These are phyloP conservation scores for Fusarium sp. DNA, from an alignment of 2,329 filamentous ascomycete species.

Conservation along the genomic window DNA sequence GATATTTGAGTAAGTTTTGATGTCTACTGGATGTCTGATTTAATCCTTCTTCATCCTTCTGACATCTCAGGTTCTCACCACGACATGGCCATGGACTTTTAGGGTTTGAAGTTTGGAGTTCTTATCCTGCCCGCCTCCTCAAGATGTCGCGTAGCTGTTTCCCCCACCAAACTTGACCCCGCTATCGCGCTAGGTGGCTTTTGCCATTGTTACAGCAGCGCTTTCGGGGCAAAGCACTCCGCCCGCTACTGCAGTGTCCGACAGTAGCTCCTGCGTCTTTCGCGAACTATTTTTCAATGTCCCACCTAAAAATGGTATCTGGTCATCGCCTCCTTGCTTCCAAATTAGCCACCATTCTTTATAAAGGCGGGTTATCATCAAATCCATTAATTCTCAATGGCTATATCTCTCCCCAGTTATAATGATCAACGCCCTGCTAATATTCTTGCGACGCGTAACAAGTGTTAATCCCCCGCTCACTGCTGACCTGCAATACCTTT, in stretches of 20 bases:
- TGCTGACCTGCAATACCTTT: conserved; percentile 28
- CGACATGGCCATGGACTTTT: background rate
- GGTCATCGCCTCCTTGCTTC: background rate
- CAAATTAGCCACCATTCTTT: conserved; percentile 29
- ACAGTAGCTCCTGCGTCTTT: conserved; percentile 42
- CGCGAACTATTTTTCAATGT: conserved; percentile 31
- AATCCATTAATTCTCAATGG: conserved; percentile 10
- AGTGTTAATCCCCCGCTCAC: conserved; percentile 14
- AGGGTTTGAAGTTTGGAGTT: conserved; percentile 8
- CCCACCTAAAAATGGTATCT: conserved; percentile 29
- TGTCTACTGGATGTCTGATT: no score
- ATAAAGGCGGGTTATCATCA: conserved; percentile 12
- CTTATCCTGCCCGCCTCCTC: conserved; percentile 28
- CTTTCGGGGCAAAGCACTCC: conserved; percentile 48
- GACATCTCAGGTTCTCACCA: background rate
- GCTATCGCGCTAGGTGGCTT: conserved; percentile 36
- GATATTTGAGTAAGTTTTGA: background rate
- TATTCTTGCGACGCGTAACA: conserved; percentile 13
- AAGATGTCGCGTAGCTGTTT: conserved; percentile 37
- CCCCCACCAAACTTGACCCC: conserved; percentile 44
- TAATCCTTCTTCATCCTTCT: background rate
- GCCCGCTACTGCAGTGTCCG: conserved; percentile 47
- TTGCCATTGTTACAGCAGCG: conserved; percentile 37
- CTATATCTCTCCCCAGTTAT: background rate
- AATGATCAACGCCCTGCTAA: conserved; percentile 10